Conservation (phyloP, 441 rosid species). For the Croton laevigatus region DNA sequence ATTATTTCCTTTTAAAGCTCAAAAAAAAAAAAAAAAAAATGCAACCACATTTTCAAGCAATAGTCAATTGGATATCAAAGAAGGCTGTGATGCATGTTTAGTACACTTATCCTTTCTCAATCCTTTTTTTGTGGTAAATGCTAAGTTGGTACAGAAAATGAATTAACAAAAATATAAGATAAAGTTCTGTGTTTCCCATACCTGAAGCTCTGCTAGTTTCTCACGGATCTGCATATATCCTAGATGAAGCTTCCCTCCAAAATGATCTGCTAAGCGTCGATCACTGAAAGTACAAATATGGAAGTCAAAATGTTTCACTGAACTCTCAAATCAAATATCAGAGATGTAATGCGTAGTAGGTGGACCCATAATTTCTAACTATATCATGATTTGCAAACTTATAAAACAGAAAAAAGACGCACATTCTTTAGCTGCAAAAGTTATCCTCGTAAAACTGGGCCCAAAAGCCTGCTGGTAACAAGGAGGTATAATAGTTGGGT, state of each 20-base stretch:
- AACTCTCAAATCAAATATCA: constrained; percentile 26
- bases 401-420: constrained; percentile 83
- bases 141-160: background rate
- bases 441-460: constrained; percentile 99
- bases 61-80: background rate
- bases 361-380: constrained; percentile 48
- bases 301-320: constrained; percentile 30
- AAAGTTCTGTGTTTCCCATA: constrained; percentile 22
- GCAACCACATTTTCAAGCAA: background rate
- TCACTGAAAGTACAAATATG: constrained; percentile 62
- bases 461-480: constrained; percentile 99
- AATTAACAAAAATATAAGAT: background rate
- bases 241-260: constrained; percentile 98
- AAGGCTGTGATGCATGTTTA: background rate
- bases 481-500: constrained; percentile 88
- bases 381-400: constrained; percentile 55
- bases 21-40: background rate
- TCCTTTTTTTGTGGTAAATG: background rate
- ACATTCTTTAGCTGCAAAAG: constrained; percentile 99
- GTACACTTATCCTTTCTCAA: background rate
- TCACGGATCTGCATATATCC: constrained; percentile 98
- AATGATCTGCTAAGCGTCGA: constrained; percentile 98
- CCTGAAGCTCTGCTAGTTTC: constrained; percentile 90
- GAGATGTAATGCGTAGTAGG: constrained; percentile 22
- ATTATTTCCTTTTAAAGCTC: constrained; percentile 1